Percentiles rank a stretch among this genome's conserved stretches.
Evolutionary conservation across 2,329 filamentous ascomycete genomes (phyloP).

Genomic region (Harringtonia aguacate): DNA sequence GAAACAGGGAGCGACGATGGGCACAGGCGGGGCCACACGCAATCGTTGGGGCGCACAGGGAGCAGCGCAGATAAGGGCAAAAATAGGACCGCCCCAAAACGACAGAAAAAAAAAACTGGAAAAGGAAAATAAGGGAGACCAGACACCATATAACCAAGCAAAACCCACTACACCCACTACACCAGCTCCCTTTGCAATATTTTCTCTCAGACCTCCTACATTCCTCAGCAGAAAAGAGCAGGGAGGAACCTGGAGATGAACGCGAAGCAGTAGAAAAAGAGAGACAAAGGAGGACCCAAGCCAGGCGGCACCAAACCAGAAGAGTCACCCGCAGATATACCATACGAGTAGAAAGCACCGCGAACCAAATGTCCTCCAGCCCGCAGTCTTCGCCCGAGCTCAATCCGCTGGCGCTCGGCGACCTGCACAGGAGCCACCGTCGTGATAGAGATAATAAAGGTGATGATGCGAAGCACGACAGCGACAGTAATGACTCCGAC

Average conservation of each 20-base stretch:
- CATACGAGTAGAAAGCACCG: not conserved
- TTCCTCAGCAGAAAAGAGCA: not conserved
- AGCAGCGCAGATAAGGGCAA: not conserved
- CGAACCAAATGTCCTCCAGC: not conserved
- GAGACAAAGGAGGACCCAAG: not conserved
- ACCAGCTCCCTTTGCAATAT: not conserved
- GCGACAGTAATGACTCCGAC: conserved; percentile 1
- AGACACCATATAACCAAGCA: too few relatives aligned
- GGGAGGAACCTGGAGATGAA: too few relatives aligned
- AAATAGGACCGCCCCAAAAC: not conserved
- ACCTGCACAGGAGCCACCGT: conserved; percentile 2
- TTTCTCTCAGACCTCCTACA: not conserved
- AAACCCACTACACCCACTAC: too few relatives aligned
- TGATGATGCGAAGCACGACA: not conserved
- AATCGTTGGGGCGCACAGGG: not conserved
- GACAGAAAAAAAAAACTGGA: not conserved
- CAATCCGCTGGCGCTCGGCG: conserved; percentile 33
- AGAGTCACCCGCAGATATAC: not conserved
- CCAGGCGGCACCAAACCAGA: not conserved
- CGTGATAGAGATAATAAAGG: not conserved
- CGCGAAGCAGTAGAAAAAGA: not conserved
- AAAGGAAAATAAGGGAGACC: not conserved
- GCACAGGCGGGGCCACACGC: not conserved
- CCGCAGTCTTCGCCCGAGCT: conserved; percentile 35
- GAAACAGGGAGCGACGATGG: not conserved